Base-by-base conservation (phyloP, 495 filamentous ascomycete species). In the Aspergillus ostianus region DNA sequence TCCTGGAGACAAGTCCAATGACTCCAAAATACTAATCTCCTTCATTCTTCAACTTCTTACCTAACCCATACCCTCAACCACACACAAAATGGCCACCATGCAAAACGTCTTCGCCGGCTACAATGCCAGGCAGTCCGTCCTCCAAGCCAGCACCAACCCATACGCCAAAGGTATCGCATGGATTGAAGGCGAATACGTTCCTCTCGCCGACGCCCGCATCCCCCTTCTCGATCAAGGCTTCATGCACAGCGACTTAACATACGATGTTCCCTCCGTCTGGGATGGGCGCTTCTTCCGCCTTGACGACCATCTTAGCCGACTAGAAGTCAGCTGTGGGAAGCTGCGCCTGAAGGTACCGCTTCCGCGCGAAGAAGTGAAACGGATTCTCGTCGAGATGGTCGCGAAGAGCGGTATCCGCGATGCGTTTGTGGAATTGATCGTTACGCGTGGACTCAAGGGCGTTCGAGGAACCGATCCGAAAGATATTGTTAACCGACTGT, bases 251-350 rank as follows among this genome's bases (percentile, higher is more conserved):
- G 73, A 76, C 32, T 51, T 76, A 26, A 73, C 71, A 23, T 76
- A 76, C 53, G 73, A 76, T 54, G 73, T 76, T 5, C 73, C 73
- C 4, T 62, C 72, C 2, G 69, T 76, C 23, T 74, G 73, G 73
- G 69, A 74, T 49, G 72, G 73, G 15, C 68, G 73, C 19, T 69
- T 67, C 58, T 72, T 73, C 62, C 71, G 71, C 2, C 67, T 73
- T 27, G 67, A 73, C 30, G 71, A 73, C 57, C 73, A 76, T 55
- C 56, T 76, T 19, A 48, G 19, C 27, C 72, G 73, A 12, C 54
- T 75, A 7, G 64, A 73, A 4, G 53, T 32, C 1, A 74, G 70
- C 63, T 76, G 73, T 62, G 32, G 10, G 0, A 76, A 76, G 47
- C 23, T 76, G 23, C 70, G 72, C 3, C 45, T 76, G 19, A 62